A percentile compares a stretch with the other conserved stretches of the same genome.
phyloP scores from a whole-genome alignment of 2,329 filamentous ascomycete species.

The Domatiomyces globalis region DNA sequence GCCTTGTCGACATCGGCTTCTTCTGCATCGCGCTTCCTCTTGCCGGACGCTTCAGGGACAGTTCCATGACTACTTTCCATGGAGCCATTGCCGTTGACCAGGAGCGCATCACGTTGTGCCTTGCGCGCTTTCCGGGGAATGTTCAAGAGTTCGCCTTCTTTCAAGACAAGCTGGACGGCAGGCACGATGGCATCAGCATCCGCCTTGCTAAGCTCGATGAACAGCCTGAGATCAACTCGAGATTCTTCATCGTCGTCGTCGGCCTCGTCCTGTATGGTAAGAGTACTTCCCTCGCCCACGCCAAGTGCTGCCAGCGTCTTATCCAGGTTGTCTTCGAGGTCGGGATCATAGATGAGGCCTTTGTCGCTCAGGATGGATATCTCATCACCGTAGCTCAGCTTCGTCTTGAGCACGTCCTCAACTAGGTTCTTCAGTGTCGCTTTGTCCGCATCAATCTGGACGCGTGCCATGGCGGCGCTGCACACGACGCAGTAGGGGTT shows the following conservation, averaged over 20 bases:
- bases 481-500: conserved; percentile 78
- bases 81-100: conserved; percentile 2
- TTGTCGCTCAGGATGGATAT: conserved; percentile 62
- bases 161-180: conserved; percentile 26
- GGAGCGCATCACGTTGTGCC: conserved; percentile 5
- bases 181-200: conserved; percentile 23
- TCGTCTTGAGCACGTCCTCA: conserved; percentile 52
- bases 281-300: conserved; percentile 56
- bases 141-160: conserved; percentile 23
- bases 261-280: conserved; percentile 73
- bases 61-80: conserved; percentile 9
- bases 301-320: conserved; percentile 70
- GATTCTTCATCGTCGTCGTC: conserved; percentile 29
- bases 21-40: conserved; percentile 23
- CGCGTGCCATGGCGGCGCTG: conserved; percentile 52
- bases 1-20: conserved; percentile 25
- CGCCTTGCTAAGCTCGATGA: conserved; percentile 23
- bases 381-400: conserved; percentile 68
- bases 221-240: conserved; percentile 67
- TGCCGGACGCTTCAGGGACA: background rate
- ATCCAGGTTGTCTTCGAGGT: conserved; percentile 70
- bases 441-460: conserved; percentile 53
- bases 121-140: conserved; percentile 36
- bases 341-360: conserved; percentile 74
- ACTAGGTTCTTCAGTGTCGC: conserved; percentile 71